These are phyloP conservation scores for Penicillium angulare DNA, from an alignment of 495 filamentous ascomycete genomes.

Conservation along the genomic window DNA sequence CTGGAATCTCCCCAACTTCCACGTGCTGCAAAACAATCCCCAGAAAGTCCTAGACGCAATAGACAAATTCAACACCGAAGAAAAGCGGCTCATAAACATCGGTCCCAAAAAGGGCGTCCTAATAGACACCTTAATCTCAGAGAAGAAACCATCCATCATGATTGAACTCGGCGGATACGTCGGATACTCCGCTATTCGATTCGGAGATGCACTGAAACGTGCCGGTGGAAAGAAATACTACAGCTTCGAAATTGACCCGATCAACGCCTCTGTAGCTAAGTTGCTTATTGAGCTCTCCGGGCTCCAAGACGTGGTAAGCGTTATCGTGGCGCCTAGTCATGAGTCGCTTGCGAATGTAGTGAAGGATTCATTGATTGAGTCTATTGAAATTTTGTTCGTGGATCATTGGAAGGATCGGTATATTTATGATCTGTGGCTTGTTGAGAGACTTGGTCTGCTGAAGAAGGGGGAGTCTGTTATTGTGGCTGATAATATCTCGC, in stretches of 20 bases:
- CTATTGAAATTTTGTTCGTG: conserved; percentile 62
- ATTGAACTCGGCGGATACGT: conserved; percentile 76
- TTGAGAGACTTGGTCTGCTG: conserved; percentile 60
- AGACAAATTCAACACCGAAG: conserved; percentile 37
- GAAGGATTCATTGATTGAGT: conserved; percentile 28
- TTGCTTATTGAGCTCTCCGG: conserved; percentile 64
- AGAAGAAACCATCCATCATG: conserved; percentile 59
- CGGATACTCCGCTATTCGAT: conserved; percentile 69
- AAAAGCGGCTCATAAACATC: conserved; percentile 71
- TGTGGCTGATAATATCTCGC: conserved; percentile 61
- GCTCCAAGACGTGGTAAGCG: conserved; percentile 51
- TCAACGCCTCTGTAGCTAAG: conserved; percentile 58
- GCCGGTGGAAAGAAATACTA: conserved; percentile 53
- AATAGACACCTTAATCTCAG: conserved; percentile 55
- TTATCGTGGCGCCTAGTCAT: conserved; percentile 17
- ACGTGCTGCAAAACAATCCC: conserved; percentile 40
- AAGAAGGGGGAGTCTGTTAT: conserved; percentile 49
- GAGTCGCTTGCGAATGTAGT: conserved; percentile 24
- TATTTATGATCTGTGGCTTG: conserved; percentile 60
- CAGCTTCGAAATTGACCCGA: conserved; percentile 60
- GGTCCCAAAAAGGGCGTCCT: conserved; percentile 64
- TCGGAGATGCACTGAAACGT: conserved; percentile 54
- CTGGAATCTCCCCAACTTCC: conserved; percentile 48
- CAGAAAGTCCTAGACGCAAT: conserved; percentile 61
- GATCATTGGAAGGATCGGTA: conserved; percentile 67